A percentile compares a stretch with the other conserved stretches of the same genome.
These are phyloP conservation scores for Emmonsiellopsis sp. DNA, from an alignment of 2,329 filamentous ascomycete species.

Conservation along the genomic window DNA sequence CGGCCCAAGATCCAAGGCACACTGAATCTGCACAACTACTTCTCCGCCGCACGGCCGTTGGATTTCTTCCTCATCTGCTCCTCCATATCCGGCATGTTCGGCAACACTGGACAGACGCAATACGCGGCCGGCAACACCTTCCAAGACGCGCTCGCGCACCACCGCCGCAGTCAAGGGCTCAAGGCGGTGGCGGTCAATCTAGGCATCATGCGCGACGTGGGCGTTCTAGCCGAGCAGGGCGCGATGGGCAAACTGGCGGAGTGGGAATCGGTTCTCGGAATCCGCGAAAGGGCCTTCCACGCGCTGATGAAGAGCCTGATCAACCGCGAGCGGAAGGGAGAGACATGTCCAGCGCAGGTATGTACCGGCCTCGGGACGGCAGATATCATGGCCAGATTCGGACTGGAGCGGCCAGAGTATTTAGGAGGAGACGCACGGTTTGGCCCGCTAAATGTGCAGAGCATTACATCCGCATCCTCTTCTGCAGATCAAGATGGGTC, in stretches of 20 bases:
- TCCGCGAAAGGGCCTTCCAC: neutral
- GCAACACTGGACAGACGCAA: conserved; percentile 30
- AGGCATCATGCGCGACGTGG: conserved; percentile 11
- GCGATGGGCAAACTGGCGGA: neutral
- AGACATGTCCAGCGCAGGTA: conserved; percentile 1
- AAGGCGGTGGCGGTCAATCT: conserved; percentile 10
- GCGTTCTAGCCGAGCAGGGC: neutral
- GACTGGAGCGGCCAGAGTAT: neutral
- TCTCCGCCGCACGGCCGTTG: conserved; percentile 4
- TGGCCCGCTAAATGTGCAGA: neutral
- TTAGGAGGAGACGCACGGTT: neutral
- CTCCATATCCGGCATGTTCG: conserved; percentile 25
- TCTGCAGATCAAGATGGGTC: neutral
- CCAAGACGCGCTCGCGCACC: conserved; percentile 13
- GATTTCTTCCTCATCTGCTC: conserved; percentile 24
- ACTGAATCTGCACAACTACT: conserved; percentile 24
- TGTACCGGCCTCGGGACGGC: neutral
- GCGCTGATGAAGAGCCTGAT: neutral
- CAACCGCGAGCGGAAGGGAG: neutral
- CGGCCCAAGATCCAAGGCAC: conserved; percentile 32
- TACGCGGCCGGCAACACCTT: conserved; percentile 20
- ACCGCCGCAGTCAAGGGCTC: conserved; percentile 9
- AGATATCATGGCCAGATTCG: neutral
- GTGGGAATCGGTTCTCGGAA: neutral
- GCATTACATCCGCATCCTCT: neutral